Evolutionary conservation across 805 yeast species (phyloP).

Genomic region (Suhomyces prunicola): DNA sequence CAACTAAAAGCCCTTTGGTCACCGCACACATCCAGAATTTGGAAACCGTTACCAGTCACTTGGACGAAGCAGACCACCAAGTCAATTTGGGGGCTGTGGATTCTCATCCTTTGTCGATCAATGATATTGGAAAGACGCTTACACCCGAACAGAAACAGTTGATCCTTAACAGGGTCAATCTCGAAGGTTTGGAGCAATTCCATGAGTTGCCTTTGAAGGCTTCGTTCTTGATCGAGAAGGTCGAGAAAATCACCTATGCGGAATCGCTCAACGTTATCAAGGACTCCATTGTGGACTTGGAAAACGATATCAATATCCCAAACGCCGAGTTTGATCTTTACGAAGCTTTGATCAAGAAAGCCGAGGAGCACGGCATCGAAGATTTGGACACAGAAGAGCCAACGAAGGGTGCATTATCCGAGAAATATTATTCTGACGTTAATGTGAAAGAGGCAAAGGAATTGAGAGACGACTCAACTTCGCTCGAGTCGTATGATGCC

Average conservation of each 20-base stretch:
- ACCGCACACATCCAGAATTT: neutral
- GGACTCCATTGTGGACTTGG: constrained; percentile 25
- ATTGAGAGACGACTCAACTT: neutral
- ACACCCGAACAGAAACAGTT: constrained; percentile 27
- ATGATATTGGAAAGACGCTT: constrained; percentile 21
- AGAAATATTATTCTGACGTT: neutral
- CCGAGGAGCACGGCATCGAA: neutral
- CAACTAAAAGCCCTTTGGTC: neutral
- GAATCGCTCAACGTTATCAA: constrained; percentile 27
- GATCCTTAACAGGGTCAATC: constrained; percentile 25
- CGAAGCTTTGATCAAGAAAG: constrained; percentile 13
- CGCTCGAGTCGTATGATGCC: neutral
- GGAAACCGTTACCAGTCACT: neutral
- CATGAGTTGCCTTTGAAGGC: constrained; percentile 31
- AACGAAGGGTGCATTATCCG: neutral
- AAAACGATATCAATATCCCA: constrained; percentile 32
- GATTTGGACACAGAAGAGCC: neutral
- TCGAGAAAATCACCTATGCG: constrained; percentile 16
- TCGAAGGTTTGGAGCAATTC: constrained; percentile 22
- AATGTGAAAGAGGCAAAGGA: neutral
- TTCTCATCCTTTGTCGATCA: neutral
- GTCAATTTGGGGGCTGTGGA: neutral
- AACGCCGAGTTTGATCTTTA: constrained; percentile 22
- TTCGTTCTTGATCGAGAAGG: constrained; percentile 25
- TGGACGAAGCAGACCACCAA: neutral